phyloP scores from a whole-genome alignment of 1,284 basidiomycete species.

The Fomitopsis pinicola region DNA sequence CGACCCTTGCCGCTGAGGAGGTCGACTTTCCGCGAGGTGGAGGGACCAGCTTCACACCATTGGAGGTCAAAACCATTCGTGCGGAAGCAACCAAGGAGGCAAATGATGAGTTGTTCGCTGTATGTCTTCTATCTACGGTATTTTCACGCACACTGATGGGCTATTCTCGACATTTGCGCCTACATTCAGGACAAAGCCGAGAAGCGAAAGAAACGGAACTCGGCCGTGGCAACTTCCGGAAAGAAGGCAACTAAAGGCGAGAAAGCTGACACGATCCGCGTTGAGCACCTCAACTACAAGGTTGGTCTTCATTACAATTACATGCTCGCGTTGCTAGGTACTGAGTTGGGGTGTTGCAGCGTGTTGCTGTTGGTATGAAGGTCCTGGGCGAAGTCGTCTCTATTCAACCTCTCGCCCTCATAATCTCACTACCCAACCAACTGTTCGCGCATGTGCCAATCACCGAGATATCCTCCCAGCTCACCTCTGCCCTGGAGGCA shows the following conservation, averaged over 20 bases:
- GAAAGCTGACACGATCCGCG: slow-evolving; percentile 51
- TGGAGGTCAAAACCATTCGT: slow-evolving; percentile 86
- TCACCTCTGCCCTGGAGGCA: slow-evolving; percentile 70
- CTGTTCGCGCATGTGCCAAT: slow-evolving; percentile 94
- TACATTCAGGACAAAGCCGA: slow-evolving; percentile 27
- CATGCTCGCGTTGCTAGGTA: background rate
- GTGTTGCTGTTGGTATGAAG: slow-evolving; percentile 81
- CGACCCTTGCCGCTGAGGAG: slow-evolving; percentile 61
- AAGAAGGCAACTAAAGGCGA: slow-evolving; percentile 29
- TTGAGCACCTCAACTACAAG: slow-evolving; percentile 96
- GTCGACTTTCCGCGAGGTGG: slow-evolving; percentile 95
- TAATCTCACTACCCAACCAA: slow-evolving; percentile 94
- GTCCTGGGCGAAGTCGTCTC: slow-evolving; percentile 85
- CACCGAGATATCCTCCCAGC: slow-evolving; percentile 85
- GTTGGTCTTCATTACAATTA: slow-evolving; percentile 33
- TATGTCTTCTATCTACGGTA: background rate
- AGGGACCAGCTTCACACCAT: slow-evolving; percentile 77
- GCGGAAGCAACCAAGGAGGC: slow-evolving; percentile 86
- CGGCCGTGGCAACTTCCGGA: slow-evolving; percentile 38
- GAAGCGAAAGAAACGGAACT: slow-evolving; percentile 51
- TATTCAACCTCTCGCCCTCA: slow-evolving; percentile 85
- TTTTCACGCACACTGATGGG: background rate
- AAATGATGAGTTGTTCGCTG: slow-evolving; percentile 65
- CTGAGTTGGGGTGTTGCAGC: slow-evolving; percentile 38
- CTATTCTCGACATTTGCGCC: background rate